Evolutionary conservation across 495 filamentous ascomycete genomes (phyloP).

Genomic region (Delitschia confertaspora): DNA sequence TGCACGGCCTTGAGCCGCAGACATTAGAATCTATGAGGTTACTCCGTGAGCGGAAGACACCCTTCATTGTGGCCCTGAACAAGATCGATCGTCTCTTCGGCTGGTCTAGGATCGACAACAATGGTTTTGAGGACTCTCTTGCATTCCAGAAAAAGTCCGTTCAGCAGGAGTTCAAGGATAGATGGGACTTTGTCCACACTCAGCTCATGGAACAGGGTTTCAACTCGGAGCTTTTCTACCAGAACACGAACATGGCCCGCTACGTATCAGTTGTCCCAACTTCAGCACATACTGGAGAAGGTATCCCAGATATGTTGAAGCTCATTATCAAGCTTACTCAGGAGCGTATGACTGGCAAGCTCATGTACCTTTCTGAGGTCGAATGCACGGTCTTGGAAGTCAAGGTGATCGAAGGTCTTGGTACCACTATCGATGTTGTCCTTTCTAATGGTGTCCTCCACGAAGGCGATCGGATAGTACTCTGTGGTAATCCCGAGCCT

Average conservation of each 20-base stretch:
- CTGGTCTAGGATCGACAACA: constrained; percentile 97
- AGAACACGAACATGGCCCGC: constrained; percentile 94
- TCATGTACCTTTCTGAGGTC: constrained; percentile 98
- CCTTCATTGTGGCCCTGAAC: constrained; percentile 98
- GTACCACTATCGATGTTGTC: constrained; percentile 97
- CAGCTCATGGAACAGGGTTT: constrained; percentile 94
- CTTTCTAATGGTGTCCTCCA: constrained; percentile 90
- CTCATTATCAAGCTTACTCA: constrained; percentile 84
- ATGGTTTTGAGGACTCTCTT: constrained; percentile 91
- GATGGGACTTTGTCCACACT: constrained; percentile 82
- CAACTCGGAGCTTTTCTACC: constrained; percentile 92
- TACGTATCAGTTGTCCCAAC: constrained; percentile 94
- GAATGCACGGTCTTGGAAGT: constrained; percentile 98
- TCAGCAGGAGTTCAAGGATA: constrained; percentile 87
- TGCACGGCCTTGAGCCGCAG: constrained; percentile 98
- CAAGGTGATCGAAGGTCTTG: constrained; percentile 96
- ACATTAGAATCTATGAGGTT: constrained; percentile 95
- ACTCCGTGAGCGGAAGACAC: constrained; percentile 86
- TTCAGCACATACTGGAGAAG: constrained; percentile 94
- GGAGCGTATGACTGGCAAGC: constrained; percentile 91
- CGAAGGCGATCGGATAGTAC: constrained; percentile 88
- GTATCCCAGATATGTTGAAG: constrained; percentile 98
- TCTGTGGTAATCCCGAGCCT: constrained; percentile 90
- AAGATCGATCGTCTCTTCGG: constrained; percentile 99
- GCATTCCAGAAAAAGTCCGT: constrained; percentile 85